phyloP scores from a whole-genome alignment of 1,139 yeast genomes.

The Yamadazyma trypodendri region DNA sequence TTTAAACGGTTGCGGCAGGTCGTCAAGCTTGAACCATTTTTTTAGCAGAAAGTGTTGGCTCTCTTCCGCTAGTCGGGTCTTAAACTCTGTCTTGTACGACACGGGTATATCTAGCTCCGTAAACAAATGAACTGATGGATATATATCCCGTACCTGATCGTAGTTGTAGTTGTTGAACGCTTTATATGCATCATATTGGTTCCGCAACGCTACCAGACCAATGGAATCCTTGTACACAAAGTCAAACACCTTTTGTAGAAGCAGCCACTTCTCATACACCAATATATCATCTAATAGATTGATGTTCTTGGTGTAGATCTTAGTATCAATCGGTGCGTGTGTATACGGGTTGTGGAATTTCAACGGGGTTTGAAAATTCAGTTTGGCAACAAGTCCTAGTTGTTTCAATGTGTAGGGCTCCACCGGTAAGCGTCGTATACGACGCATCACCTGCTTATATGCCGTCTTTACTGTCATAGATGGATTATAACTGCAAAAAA shows the following conservation, averaged over 20 bases:
- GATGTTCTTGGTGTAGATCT: constrained; percentile 11
- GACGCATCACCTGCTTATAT: constrained; percentile 12
- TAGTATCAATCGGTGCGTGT: constrained; percentile 11
- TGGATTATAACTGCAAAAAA: background rate
- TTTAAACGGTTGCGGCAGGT: constrained; percentile 1
- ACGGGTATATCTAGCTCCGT: constrained; percentile 26
- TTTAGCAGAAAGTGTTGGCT: constrained; percentile 14
- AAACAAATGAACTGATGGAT: constrained; percentile 41
- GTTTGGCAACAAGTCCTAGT: constrained; percentile 6
- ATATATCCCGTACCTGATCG: constrained; percentile 21
- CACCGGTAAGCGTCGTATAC: constrained; percentile 28
- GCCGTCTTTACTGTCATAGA: constrained; percentile 1
- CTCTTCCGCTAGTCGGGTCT: constrained; percentile 13
- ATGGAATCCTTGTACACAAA: constrained; percentile 22
- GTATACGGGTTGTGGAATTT: constrained; percentile 5
- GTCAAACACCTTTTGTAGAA: constrained; percentile 28
- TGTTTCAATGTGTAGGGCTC: constrained; percentile 16
- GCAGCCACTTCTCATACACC: constrained; percentile 26
- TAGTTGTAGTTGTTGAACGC: constrained; percentile 23
- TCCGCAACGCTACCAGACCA: constrained; percentile 12
- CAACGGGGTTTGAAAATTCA: constrained; percentile 10
- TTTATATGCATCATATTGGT: constrained; percentile 18
- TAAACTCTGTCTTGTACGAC: constrained; percentile 13
- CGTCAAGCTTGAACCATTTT: constrained; percentile 13
- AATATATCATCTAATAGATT: constrained; percentile 27